These are phyloP conservation scores for Stenocarpella maydis DNA, from an alignment of 2,329 filamentous ascomycete genomes.

Conservation along the genomic window DNA sequence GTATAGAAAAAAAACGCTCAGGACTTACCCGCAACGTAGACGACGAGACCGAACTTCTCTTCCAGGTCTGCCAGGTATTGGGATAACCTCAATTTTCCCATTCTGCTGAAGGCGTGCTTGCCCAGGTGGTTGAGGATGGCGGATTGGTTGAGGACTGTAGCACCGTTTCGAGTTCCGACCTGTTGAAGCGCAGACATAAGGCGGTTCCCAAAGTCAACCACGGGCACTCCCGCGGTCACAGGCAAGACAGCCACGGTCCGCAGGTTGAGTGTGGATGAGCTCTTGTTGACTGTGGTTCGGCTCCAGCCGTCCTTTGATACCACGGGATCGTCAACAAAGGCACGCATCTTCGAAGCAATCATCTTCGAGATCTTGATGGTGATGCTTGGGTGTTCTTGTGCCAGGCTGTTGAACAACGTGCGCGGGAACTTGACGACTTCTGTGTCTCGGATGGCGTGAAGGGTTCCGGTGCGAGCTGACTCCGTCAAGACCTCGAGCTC, in stretches of 20 bases:
- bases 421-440: slow-evolving; percentile 96
- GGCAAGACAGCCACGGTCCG: slow-evolving; percentile 92
- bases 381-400: slow-evolving; percentile 95
- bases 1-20: slow-evolving; percentile 15
- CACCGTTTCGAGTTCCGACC: slow-evolving; percentile 87
- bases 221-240: slow-evolving; percentile 88
- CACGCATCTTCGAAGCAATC: slow-evolving; percentile 93
- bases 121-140: slow-evolving; percentile 95
- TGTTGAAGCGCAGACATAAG: slow-evolving; percentile 88
- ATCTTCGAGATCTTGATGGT: slow-evolving; percentile 99
- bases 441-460: slow-evolving; percentile 96
- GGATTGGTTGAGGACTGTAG: slow-evolving; percentile 90
- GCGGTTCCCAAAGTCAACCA: slow-evolving; percentile 92
- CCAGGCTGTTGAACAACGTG: slow-evolving; percentile 95
- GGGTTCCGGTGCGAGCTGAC: slow-evolving; percentile 84
- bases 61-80: slow-evolving; percentile 97
- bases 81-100: slow-evolving; percentile 94
- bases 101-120: slow-evolving; percentile 94
- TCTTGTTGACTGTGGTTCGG: slow-evolving; percentile 68
- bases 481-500: slow-evolving; percentile 98
- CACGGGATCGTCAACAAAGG: slow-evolving; percentile 83
- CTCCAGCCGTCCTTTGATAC: slow-evolving; percentile 68
- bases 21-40: slow-evolving; percentile 83
- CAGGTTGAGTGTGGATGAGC: slow-evolving; percentile 89
- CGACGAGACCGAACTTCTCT: slow-evolving; percentile 93